Evolutionary conservation across 2,329 filamentous ascomycete genomes (phyloP), one percentile per base, ranked within the genome.

Genomic region (Phialocephala sp.): DNA sequence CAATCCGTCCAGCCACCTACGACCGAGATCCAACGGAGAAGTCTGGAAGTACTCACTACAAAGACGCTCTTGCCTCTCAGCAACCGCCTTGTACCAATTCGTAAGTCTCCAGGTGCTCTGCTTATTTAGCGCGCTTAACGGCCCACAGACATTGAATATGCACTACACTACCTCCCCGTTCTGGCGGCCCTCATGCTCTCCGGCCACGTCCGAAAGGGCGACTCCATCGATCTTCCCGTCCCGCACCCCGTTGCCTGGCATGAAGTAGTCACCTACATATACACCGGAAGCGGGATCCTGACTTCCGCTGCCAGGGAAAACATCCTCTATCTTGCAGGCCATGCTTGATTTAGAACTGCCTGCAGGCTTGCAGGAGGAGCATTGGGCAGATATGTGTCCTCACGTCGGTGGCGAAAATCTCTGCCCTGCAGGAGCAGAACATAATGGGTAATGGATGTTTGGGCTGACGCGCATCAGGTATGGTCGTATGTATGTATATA

Each of bases 191-290:
- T 89, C 56, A 82, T 89, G 69, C 77, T 84, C 39, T 87, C 84
- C 0, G 81, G 83, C 4, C 79, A 84, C 69, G 79, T 88, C 24
- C 76, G 77, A 15, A 78, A 79, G 27, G 82, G 84, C 35, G 86
- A 88, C 70, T 77, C 79, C 1, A 79, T 89, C 60, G 85, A 88
- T 68, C 77, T 89, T 11, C 86, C 86, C 0, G 69, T 89, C 62
- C 87, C 87, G 1, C 79, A 83, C 64, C 86, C 87, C 0, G 80
- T 82, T 59, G 82, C 79, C 8, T 89, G 87, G 87, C 72, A 74
- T 2, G 81, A 84, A 62, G 87, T 86, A 0, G 77, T 87, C n/a
- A 76, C 78, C 4, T 84, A 85, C 70, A 78, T 86, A 32, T 88
- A 88, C 72, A 85, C 82, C 0, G 83, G 83, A 41, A 77, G 80